Conservation (phyloP, 2,329 filamentous ascomycete genomes). For the Claviceps sp. region DNA sequence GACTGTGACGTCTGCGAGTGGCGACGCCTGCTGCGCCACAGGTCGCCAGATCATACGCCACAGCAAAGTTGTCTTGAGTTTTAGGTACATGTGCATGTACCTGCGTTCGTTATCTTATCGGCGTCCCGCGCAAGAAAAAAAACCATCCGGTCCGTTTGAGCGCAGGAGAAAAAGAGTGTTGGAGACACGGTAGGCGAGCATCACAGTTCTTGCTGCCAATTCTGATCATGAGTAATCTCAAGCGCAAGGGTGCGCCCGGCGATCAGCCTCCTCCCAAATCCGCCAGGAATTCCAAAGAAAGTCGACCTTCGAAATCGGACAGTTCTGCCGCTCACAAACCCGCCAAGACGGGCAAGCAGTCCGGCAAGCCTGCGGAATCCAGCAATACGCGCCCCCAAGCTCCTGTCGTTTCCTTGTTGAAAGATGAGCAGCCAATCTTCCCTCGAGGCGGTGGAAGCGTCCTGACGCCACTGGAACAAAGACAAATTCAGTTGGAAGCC, state of each 20-base stretch:
- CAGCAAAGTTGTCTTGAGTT: no score
- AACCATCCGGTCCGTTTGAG: not conserved
- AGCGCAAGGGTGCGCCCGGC: slow-evolving; percentile 44
- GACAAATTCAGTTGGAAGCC: slow-evolving; percentile 89
- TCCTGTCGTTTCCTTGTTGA: slow-evolving; percentile 33
- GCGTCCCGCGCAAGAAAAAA: slow-evolving; percentile 12
- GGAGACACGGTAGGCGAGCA: not conserved
- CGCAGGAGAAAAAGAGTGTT: not conserved
- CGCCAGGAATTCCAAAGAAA: slow-evolving; percentile 30
- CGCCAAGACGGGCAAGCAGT: slow-evolving; percentile 9
- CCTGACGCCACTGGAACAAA: slow-evolving; percentile 85
- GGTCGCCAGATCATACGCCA: not conserved
- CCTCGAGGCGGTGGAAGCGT: slow-evolving; percentile 85
- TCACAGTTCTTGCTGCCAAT: not conserved
- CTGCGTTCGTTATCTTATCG: slow-evolving; percentile 12
- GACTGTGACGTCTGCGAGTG: not conserved
- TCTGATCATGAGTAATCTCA: slow-evolving; percentile 39
- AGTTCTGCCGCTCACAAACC: slow-evolving; percentile 16
- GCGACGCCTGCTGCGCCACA: not conserved
- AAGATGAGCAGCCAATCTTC: slow-evolving; percentile 79
- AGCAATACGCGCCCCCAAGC: slow-evolving; percentile 16
- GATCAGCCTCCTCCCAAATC: slow-evolving; percentile 35
- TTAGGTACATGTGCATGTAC: not conserved
- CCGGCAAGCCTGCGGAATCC: slow-evolving; percentile 19
- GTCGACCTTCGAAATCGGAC: slow-evolving; percentile 34